phyloP scores from a whole-genome alignment of 148 eudicot genomes.

The Heliamphora exappendiculata region DNA sequence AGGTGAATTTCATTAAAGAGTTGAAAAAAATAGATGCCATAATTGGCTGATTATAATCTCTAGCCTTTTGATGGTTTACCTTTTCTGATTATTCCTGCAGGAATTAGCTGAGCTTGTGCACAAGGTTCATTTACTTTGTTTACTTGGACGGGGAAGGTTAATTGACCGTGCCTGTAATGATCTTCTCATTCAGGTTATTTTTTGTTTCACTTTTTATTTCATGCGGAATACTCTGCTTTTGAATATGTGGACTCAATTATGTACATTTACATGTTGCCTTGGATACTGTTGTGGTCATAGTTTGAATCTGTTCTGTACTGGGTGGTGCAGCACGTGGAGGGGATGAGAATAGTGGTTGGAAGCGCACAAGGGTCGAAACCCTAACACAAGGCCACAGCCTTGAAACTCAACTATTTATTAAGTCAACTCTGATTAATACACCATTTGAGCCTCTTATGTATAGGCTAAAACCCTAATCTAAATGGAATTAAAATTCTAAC shows the following conservation, averaged over 20 bases:
- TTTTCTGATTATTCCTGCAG: slow-evolving; percentile 28
- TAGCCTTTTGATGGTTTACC: slow-evolving; percentile 4
- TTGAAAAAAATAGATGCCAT: not conserved
- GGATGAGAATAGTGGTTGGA: no score
- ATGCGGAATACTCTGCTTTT: not conserved
- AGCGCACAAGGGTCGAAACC: no score
- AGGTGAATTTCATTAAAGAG: slow-evolving; percentile 35
- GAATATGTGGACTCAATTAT: not conserved
- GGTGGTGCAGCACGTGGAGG: no score
- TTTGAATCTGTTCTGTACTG: not conserved
- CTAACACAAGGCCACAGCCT: no score
- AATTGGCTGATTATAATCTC: not conserved
- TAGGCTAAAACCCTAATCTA: no score
- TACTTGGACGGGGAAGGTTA: slow-evolving; percentile 82
- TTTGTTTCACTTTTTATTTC: not conserved
- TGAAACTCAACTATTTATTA: no score
- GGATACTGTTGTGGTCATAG: not conserved
- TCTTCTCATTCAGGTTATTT: slow-evolving; percentile 77
- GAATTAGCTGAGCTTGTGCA: slow-evolving; percentile 86
- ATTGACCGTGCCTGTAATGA: slow-evolving; percentile 80
- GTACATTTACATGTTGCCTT: not conserved
- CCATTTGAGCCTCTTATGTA: no score
- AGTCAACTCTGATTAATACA: no score
- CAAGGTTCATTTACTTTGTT: slow-evolving; percentile 81
- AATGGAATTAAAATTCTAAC: no score